Conservation (phyloP, 352 stramenopile species). For the Globisporangium takayamanum region DNA sequence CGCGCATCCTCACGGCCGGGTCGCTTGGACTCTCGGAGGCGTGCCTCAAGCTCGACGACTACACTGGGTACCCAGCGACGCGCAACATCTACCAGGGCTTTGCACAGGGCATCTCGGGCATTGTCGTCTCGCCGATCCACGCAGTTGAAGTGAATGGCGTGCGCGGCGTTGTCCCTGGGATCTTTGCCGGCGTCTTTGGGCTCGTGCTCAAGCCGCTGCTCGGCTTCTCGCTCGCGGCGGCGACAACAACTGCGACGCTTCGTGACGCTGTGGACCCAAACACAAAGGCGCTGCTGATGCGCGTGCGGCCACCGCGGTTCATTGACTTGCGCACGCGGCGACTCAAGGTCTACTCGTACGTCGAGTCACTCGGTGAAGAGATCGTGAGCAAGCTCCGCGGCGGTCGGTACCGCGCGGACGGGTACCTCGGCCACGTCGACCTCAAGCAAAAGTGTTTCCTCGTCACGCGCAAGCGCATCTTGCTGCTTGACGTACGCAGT, state of each 20-base stretch:
- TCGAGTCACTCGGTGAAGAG: conserved; percentile 84
- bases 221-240: conserved; percentile 66
- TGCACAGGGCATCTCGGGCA: conserved; percentile 74
- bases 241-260: conserved; percentile 64
- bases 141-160: conserved; percentile 74
- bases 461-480: conserved; percentile 76
- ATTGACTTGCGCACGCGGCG: conserved; percentile 75
- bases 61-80: conserved; percentile 80
- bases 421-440: conserved; percentile 79
- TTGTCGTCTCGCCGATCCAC: conserved; percentile 82
- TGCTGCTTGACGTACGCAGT: conserved; percentile 68
- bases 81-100: conserved; percentile 86
- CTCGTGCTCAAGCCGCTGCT: conserved; percentile 79
- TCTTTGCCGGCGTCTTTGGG: conserved; percentile 74
- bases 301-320: conserved; percentile 66
- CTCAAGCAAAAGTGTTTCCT: conserved; percentile 81
- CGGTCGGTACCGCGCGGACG: conserved; percentile 67
- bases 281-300: conserved; percentile 73
- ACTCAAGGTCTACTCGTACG: conserved; percentile 84
- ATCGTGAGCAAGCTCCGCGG: conserved; percentile 77
- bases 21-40: conserved; percentile 79
- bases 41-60: conserved; percentile 83
- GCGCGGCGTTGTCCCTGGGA: conserved; percentile 64
- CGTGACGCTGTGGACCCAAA: conserved; percentile 76
- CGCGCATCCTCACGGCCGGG: conserved; percentile 77